Conservation (phyloP, 1,284 basidiomycete species). For the Rhodotorula mucilaginosa region DNA sequence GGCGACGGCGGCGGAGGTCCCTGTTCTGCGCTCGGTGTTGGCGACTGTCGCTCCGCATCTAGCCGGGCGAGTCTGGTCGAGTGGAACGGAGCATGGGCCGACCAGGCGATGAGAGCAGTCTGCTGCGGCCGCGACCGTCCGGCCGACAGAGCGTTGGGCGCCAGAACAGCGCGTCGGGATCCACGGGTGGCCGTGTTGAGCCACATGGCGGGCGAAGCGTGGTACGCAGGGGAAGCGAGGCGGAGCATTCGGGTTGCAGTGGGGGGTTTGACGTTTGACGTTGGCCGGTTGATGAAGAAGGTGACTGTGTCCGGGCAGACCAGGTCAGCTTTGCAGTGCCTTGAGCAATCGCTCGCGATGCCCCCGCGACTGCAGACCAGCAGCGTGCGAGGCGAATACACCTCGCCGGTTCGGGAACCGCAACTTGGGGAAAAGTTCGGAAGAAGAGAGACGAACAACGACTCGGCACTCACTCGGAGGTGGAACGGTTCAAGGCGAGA, state of each 20-base stretch:
- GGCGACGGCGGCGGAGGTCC: not conserved
- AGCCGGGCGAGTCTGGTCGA: conserved; percentile 11
- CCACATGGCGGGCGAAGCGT: conserved; percentile 6
- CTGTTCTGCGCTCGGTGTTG: not conserved
- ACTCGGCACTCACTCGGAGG: too few relatives aligned
- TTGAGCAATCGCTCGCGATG: not conserved
- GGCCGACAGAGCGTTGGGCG: too few relatives aligned
- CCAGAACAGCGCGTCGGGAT: too few relatives aligned
- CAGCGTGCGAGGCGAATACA: too few relatives aligned
- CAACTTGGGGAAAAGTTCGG: too few relatives aligned
- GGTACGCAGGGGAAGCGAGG: conserved; percentile 2
- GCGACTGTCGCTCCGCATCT: conserved; percentile 14
- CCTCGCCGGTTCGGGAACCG: too few relatives aligned
- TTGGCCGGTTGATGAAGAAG: not conserved
- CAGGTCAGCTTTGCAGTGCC: not conserved
- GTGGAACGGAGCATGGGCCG: conserved; percentile 11
- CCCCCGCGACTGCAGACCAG: too few relatives aligned
- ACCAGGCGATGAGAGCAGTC: not conserved
- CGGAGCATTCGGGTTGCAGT: conserved; percentile 15
- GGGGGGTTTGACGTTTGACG: not conserved
- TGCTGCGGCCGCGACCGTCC: not conserved
- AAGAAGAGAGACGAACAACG: too few relatives aligned
- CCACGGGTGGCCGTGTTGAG: not conserved
- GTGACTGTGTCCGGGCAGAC: not conserved
- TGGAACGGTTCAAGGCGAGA: too few relatives aligned